Conservation (phyloP, 1,284 basidiomycete species). For the Volvariella surrecta region DNA sequence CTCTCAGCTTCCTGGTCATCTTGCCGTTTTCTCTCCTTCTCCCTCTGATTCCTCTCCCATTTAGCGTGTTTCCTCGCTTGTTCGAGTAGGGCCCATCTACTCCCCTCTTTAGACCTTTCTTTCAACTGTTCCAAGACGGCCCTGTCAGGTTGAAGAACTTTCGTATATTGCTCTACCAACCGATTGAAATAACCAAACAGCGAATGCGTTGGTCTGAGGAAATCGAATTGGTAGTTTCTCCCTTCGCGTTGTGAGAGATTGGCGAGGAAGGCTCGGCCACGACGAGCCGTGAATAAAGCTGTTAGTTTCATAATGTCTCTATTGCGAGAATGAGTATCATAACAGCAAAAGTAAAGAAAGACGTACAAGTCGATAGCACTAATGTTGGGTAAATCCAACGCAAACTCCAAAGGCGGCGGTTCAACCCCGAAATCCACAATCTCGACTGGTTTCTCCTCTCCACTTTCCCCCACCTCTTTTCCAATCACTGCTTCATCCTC, state of each 20-base stretch:
- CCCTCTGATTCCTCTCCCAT: slow-evolving; percentile 81
- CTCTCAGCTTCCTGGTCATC: slow-evolving; percentile 88
- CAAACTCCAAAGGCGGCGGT: slow-evolving; percentile 80
- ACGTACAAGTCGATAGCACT: slow-evolving; percentile 86
- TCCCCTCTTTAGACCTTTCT: slow-evolving; percentile 48
- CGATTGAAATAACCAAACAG: slow-evolving; percentile 96
- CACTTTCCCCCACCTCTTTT: slow-evolving; percentile 32
- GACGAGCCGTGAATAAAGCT: slow-evolving; percentile 90
- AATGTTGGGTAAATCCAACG: slow-evolving; percentile 84
- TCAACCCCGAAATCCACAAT: slow-evolving; percentile 60
- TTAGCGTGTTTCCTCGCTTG: slow-evolving; percentile 74
- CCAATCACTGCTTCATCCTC: slow-evolving; percentile 46
- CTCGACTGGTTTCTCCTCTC: slow-evolving; percentile 27
- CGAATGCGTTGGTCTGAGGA: slow-evolving; percentile 91
- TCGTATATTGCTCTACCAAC: slow-evolving; percentile 94
- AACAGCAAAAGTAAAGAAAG: slow-evolving; percentile 6
- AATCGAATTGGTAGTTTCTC: slow-evolving; percentile 97
- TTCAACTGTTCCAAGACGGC: slow-evolving; percentile 68
- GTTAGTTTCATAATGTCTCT: slow-evolving; percentile 92
- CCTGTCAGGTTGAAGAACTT: slow-evolving; percentile 79
- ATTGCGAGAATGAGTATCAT: slow-evolving; percentile 6
- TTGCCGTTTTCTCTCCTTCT: slow-evolving; percentile 79
- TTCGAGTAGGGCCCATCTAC: slow-evolving; percentile 74
- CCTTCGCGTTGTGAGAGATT: slow-evolving; percentile 85
- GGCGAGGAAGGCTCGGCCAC: slow-evolving; percentile 83